phyloP scores from a whole-genome alignment of 2,329 filamentous ascomycete species.

The Cercospora brassicicola region DNA sequence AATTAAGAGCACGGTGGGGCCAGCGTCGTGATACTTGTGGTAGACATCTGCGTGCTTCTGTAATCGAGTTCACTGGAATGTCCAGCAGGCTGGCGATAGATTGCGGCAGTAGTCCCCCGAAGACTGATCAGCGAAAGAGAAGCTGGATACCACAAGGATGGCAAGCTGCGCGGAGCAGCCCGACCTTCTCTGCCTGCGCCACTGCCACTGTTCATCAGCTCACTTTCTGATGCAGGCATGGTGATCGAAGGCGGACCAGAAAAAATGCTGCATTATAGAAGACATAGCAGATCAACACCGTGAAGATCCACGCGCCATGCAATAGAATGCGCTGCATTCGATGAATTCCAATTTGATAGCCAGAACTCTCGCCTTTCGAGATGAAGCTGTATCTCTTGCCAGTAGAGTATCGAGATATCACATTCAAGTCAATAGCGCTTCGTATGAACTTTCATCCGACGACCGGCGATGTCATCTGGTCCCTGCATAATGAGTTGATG shows the following conservation, averaged over 20 bases:
- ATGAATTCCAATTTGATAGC: background rate
- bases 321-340: background rate
- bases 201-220: background rate
- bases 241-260: background rate
- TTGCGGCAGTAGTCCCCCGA: background rate
- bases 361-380: background rate
- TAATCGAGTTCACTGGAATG: background rate
- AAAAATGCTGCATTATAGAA: background rate
- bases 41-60: background rate
- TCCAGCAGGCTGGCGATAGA: background rate
- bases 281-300: background rate
- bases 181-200: background rate
- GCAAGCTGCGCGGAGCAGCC: background rate
- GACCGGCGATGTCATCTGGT: background rate
- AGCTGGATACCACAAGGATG: background rate
- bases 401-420: background rate
- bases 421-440: background rate
- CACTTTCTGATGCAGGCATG: background rate
- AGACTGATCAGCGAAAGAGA: background rate
- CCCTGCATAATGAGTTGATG: background rate
- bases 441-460: constrained; percentile 4
- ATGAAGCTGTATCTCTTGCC: background rate
- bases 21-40: too few relatives aligned
- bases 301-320: background rate
- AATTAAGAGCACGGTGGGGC: too few relatives aligned